Evolutionary conservation across 768 basidiomycete genomes (phyloP).

Genomic region (Tricholoma furcatifolium): DNA sequence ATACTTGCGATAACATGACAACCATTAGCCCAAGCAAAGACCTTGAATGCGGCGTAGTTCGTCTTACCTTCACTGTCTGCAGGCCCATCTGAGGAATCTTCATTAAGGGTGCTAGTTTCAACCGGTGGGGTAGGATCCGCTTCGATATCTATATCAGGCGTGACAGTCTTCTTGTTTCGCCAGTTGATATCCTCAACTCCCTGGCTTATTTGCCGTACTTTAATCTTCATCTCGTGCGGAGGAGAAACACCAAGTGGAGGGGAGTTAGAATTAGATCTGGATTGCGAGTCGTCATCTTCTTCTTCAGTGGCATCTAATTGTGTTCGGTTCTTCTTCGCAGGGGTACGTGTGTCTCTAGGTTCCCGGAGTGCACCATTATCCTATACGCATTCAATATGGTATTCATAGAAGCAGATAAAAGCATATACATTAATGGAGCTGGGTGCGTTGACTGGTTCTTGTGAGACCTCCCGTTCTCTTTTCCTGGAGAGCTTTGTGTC

Average conservation of each 20-base stretch:
- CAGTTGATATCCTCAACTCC: slow-evolving; percentile 78
- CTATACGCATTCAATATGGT: slow-evolving; percentile 23
- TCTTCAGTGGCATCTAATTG: slow-evolving; percentile 62
- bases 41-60: not conserved
- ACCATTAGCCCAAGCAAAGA: not conserved
- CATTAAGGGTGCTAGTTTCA: slow-evolving; percentile 8
- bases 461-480: slow-evolving; percentile 74
- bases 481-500: slow-evolving; percentile 61
- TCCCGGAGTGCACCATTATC: slow-evolving; percentile 35
- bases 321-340: slow-evolving; percentile 75
- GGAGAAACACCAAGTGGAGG: slow-evolving; percentile 61
- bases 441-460: slow-evolving; percentile 62
- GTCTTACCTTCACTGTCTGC: slow-evolving; percentile 9
- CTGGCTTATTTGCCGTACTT: slow-evolving; percentile 73
- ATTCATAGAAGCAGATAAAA: slow-evolving; percentile 5
- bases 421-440: slow-evolving; percentile 36
- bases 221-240: slow-evolving; percentile 70
- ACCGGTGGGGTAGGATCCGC: slow-evolving; percentile 9
- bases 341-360: slow-evolving; percentile 54
- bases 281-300: slow-evolving; percentile 50
- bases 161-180: slow-evolving; percentile 46
- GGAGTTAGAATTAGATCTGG: slow-evolving; percentile 42
- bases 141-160: slow-evolving; percentile 29
- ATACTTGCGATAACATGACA: slow-evolving; percentile 1
- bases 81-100: slow-evolving; percentile 2